A percentile compares a stretch with the other conserved stretches of the same genome.
Evolutionary conservation across 1,284 basidiomycete genomes (phyloP).

Genomic region (Fistulinella staudtii): DNA sequence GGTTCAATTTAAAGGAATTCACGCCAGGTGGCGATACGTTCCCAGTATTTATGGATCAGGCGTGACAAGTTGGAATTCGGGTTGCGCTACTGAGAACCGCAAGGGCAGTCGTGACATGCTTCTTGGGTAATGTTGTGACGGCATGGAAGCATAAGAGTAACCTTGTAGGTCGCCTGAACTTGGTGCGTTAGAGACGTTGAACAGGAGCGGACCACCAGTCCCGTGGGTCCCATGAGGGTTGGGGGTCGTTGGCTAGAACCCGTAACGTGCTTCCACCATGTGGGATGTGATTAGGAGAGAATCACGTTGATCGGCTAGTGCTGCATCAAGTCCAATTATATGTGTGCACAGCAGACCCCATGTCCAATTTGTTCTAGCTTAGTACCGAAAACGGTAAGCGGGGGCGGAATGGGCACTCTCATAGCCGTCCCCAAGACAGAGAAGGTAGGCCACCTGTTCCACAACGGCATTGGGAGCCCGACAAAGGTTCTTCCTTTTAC

Average conservation of each 20-base stretch:
- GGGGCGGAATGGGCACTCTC: background rate
- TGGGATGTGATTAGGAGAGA: background rate
- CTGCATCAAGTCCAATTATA: no score
- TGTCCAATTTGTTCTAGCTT: background rate
- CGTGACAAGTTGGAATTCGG: no score
- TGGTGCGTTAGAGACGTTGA: background rate
- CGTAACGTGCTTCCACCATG: background rate
- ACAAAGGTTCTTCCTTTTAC: no score
- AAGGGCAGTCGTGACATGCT: background rate
- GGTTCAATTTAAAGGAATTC: background rate
- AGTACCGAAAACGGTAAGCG: background rate
- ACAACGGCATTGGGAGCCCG: background rate
- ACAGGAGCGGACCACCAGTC: background rate
- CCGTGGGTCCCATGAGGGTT: background rate
- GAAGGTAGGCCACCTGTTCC: background rate
- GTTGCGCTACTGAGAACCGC: no score
- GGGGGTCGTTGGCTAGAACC: background rate
- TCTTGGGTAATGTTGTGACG: background rate
- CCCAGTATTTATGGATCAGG: background rate
- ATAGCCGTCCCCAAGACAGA: background rate
- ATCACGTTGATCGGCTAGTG: background rate
- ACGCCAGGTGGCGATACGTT: background rate
- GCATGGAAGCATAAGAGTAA: background rate
- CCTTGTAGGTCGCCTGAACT: no score
- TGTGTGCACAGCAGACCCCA: background rate